phyloP scores from a whole-genome alignment of 2,329 filamentous ascomycete species.

The Cercospora zeina region DNA sequence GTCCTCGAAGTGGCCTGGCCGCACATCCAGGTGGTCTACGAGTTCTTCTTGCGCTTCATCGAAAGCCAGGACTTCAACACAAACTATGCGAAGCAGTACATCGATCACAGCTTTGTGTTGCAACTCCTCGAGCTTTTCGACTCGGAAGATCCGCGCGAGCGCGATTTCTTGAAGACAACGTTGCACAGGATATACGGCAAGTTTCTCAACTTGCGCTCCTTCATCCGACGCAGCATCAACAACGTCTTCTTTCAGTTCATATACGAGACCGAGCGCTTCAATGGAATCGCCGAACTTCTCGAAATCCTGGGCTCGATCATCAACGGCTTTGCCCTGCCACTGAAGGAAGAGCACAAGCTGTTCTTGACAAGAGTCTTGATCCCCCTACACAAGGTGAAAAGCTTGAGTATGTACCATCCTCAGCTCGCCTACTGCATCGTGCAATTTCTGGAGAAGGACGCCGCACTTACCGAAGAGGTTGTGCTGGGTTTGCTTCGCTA shows the following conservation, averaged over 20 bases:
- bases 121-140: constrained; percentile 96
- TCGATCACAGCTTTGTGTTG: constrained; percentile 96
- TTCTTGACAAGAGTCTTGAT: constrained; percentile 92
- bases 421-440: constrained; percentile 98
- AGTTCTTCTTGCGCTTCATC: constrained; percentile 98
- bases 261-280: constrained; percentile 98
- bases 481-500: constrained; percentile 92
- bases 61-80: constrained; percentile 99
- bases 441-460: constrained; percentile 97
- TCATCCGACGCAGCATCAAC: constrained; percentile 97
- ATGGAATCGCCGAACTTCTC: constrained; percentile 92
- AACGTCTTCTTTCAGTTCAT: constrained; percentile 99
- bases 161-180: constrained; percentile 97
- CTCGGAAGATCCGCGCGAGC: constrained; percentile 92
- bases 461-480: constrained; percentile 94
- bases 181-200: constrained; percentile 98
- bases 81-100: constrained; percentile 98
- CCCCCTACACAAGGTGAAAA: constrained; percentile 96
- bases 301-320: constrained; percentile 98
- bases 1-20: constrained; percentile 98
- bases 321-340: constrained; percentile 92
- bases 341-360: constrained; percentile 98
- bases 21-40: constrained; percentile 98
- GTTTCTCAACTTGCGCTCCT: constrained; percentile 95
- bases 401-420: constrained; percentile 98